Evolutionary conservation across 2,329 filamentous ascomycete species (phyloP).

Genomic region (Cercospora sp.): DNA sequence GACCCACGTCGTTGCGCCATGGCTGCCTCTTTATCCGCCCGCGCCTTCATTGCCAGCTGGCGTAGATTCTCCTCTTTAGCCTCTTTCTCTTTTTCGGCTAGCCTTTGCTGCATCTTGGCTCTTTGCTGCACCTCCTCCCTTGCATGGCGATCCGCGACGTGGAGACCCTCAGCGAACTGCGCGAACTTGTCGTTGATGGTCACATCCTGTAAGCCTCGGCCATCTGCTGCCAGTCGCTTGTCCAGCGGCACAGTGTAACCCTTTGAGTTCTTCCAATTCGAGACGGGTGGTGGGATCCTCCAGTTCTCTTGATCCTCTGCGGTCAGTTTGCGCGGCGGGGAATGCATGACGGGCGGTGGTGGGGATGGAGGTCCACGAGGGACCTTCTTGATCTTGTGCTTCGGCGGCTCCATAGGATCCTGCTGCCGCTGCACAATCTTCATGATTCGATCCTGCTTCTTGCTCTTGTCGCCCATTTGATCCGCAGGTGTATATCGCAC

Average conservation of each 20-base stretch:
- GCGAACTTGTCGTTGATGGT: slow-evolving; percentile 99
- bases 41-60: slow-evolving; percentile 82
- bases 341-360: slow-evolving; percentile 91
- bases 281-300: slow-evolving; percentile 87
- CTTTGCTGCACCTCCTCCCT: slow-evolving; percentile 93
- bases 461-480: slow-evolving; percentile 86
- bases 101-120: slow-evolving; percentile 88
- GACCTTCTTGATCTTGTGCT: slow-evolving; percentile 99
- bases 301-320: slow-evolving; percentile 96
- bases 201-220: slow-evolving; percentile 85
- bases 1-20: slow-evolving; percentile 48
- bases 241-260: slow-evolving; percentile 95
- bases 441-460: slow-evolving; percentile 93
- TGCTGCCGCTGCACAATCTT: slow-evolving; percentile 94
- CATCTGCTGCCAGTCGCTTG: slow-evolving; percentile 92
- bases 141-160: slow-evolving; percentile 91
- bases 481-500: slow-evolving; percentile 94
- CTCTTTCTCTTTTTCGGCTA: slow-evolving; percentile 94
- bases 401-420: slow-evolving; percentile 95
- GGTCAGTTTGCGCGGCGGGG: slow-evolving; percentile 88
- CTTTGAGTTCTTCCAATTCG: slow-evolving; percentile 99
- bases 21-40: slow-evolving; percentile 64
- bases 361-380: slow-evolving; percentile 88
- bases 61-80: slow-evolving; percentile 92
- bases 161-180: slow-evolving; percentile 89